These are phyloP conservation scores for Helianthus tuberosus DNA, from an alignment of 129 eudicot genomes.

Conservation along the genomic window DNA sequence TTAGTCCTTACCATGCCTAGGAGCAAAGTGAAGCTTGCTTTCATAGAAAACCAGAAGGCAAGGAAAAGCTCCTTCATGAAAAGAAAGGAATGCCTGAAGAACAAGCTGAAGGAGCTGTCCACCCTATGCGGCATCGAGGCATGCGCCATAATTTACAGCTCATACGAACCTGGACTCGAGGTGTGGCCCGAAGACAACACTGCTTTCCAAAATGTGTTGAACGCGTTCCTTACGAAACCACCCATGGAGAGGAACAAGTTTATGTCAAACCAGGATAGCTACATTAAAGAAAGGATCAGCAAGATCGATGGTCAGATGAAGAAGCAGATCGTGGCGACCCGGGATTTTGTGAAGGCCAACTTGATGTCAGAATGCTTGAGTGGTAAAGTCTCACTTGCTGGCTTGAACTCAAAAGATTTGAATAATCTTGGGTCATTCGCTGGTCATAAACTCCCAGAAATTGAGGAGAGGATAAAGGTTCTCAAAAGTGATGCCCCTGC, in stretches of 20 bases:
- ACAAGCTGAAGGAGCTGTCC: slow-evolving; percentile 38
- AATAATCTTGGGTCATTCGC: neutral
- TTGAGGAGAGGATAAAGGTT: slow-evolving; percentile 22
- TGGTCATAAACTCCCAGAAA: slow-evolving; percentile 29
- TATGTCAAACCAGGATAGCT: slow-evolving; percentile 33
- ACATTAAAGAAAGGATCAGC: slow-evolving; percentile 13
- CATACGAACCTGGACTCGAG: slow-evolving; percentile 11
- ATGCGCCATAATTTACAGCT: slow-evolving; percentile 40
- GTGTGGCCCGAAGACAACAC: slow-evolving; percentile 36
- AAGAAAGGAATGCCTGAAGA: slow-evolving; percentile 34
- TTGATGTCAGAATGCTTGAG: slow-evolving; percentile 34
- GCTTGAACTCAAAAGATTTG: neutral
- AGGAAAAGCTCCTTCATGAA: slow-evolving; percentile 39
- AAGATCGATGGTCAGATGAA: slow-evolving; percentile 19
- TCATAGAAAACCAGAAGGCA: slow-evolving; percentile 12
- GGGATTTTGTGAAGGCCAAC: neutral
- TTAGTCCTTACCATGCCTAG: slow-evolving; percentile 32
- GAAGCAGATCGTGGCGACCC: slow-evolving; percentile 16
- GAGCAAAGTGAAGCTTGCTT: slow-evolving; percentile 32
- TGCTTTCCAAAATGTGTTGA: slow-evolving; percentile 24
- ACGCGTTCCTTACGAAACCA: neutral
- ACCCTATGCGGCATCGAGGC: slow-evolving; percentile 40
- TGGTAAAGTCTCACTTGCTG: neutral
- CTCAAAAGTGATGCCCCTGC: slow-evolving; percentile 13
- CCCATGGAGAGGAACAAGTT: slow-evolving; percentile 23